These are phyloP conservation scores for Neocallimastix lanati DNA, from an alignment of 192 early-diverging fungal genomes.

Conservation along the genomic window DNA sequence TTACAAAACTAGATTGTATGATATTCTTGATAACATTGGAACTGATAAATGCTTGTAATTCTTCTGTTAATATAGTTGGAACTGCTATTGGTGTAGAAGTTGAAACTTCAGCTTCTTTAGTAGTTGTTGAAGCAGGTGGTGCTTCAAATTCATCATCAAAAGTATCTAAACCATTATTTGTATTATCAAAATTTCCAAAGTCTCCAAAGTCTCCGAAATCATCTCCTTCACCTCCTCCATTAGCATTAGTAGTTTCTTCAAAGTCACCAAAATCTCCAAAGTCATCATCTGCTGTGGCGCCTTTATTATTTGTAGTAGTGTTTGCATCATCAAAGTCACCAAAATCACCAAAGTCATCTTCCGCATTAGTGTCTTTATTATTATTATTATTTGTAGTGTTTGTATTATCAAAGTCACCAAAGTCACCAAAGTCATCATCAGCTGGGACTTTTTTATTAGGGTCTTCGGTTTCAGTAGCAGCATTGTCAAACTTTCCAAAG, in stretches of 20 bases:
- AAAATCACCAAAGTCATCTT: neutral
- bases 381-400: neutral
- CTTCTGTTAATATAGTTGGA: neutral
- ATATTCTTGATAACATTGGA: neutral
- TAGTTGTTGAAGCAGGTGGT: neutral
- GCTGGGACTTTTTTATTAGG: too few species aligned
- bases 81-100: neutral
- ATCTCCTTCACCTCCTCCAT: neutral
- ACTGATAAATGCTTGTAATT: neutral
- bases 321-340: neutral
- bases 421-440: neutral
- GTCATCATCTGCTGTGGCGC: too few species aligned
- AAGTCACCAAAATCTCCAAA: neutral
- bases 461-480: neutral
- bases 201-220: neutral
- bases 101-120: too few species aligned
- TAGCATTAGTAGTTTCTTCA: neutral
- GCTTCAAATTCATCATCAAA: neutral
- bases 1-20: neutral
- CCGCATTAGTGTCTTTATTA: neutral
- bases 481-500: neutral
- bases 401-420: neutral
- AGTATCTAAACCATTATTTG: neutral
- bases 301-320: neutral
- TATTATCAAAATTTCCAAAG: neutral